Evolutionary conservation across 163 green algal genomes (phyloP).

Genomic region (Trebouxiophyceae sp.): DNA sequence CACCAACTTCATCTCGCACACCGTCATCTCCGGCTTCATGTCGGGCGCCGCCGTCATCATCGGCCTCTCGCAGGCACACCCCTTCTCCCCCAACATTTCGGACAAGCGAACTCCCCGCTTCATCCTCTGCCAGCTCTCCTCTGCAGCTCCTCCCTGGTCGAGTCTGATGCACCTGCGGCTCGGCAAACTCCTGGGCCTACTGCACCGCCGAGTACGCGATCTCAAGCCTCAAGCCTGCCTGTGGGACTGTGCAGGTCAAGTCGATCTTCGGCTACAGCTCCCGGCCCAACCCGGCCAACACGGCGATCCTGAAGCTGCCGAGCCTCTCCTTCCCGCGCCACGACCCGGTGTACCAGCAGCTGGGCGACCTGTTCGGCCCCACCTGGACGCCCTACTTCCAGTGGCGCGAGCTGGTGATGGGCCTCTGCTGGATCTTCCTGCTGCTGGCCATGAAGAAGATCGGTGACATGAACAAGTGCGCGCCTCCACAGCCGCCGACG

Average conservation of each 20-base stretch:
- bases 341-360: constrained; percentile 28
- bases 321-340: constrained; percentile 24
- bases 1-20: constrained; percentile 75
- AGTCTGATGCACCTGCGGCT: neutral
- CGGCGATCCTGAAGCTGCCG: constrained; percentile 1
- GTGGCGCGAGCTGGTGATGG: constrained; percentile 54
- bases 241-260: constrained; percentile 46
- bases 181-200: neutral
- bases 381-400: constrained; percentile 35
- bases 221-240: no score
- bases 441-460: constrained; percentile 35
- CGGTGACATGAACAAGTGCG: constrained; percentile 11
- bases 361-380: constrained; percentile 31
- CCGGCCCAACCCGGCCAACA: constrained; percentile 1
- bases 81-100: neutral
- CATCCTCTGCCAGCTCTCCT: no score
- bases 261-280: constrained; percentile 41
- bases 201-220: no score
- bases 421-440: constrained; percentile 35
- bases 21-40: constrained; percentile 81
- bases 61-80: constrained; percentile 36
- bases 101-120: no score
- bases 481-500: no score
- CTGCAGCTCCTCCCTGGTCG: neutral
- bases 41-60: constrained; percentile 76